These are phyloP conservation scores for Ulmus americana DNA, from an alignment of 331 rosid species.

Conservation along the genomic window DNA sequence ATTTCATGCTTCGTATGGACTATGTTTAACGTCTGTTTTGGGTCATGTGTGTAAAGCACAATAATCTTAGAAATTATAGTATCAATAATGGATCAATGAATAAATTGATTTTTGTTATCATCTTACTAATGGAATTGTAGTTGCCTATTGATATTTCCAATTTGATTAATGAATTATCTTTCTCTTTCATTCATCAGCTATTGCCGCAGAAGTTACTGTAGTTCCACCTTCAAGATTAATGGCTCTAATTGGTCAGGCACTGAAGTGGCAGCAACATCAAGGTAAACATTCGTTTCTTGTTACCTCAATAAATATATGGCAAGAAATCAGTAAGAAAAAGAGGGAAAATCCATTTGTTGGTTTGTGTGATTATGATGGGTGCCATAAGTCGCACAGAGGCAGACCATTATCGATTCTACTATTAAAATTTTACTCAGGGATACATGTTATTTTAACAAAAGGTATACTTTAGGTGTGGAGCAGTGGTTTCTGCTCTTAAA, in stretches of 20 bases:
- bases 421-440: too few relatives aligned
- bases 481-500: constrained; percentile 4
- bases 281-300: constrained; percentile 34
- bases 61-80: neutral
- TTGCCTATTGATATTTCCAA: neutral
- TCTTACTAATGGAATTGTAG: neutral
- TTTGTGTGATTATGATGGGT: neutral
- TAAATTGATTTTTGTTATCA: neutral
- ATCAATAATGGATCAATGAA: neutral
- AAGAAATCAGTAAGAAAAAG: constrained; percentile 3
- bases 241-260: constrained; percentile 94
- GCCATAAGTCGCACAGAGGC: too few relatives aligned
- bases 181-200: constrained; percentile 50
- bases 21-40: neutral
- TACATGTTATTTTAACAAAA: too few relatives aligned
- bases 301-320: constrained; percentile 3
- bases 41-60: neutral
- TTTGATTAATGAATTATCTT: neutral
- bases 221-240: constrained; percentile 95
- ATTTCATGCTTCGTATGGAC: neutral
- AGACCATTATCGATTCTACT: too few relatives aligned
- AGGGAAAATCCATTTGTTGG: neutral
- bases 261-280: constrained; percentile 99
- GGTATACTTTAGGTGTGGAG: neutral
- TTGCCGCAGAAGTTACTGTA: constrained; percentile 89